Percentiles rank a stretch among this genome's conserved stretches.
phyloP scores from a whole-genome alignment of 2,329 filamentous ascomycete genomes.

The Pseudocercospora eumusae region DNA sequence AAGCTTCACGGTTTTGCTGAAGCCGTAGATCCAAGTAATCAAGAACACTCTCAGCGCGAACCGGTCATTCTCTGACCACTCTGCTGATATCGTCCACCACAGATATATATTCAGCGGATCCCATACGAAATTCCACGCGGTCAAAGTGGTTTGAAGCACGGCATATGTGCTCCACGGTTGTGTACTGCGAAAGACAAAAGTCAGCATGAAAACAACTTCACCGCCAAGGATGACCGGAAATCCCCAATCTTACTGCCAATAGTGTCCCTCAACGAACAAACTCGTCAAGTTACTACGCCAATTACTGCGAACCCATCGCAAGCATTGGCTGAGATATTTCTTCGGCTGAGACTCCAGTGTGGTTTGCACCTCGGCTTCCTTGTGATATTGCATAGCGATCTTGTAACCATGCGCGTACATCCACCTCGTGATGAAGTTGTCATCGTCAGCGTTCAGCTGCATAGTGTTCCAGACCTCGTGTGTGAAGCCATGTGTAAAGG shows the following conservation, averaged over 20 bases:
- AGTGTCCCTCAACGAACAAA: conserved; percentile 76
- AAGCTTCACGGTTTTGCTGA: conserved; percentile 89
- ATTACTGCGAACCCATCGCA: conserved; percentile 94
- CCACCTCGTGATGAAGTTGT: conserved; percentile 98
- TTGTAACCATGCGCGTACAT: conserved; percentile 89
- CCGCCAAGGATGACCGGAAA: conserved; percentile 34
- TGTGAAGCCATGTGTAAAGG: conserved; percentile 85
- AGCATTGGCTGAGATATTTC: conserved; percentile 90
- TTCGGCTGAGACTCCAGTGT: conserved; percentile 78
- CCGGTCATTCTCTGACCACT: conserved; percentile 37
- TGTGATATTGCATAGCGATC: conserved; percentile 92
- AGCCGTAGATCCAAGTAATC: conserved; percentile 70
- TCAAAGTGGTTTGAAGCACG: conserved; percentile 88
- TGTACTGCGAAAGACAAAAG: conserved; percentile 58
- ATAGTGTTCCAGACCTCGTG: conserved; percentile 86
- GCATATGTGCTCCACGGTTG: conserved; percentile 94
- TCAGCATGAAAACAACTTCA: conserved; percentile 19
- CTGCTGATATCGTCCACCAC: conserved; percentile 65
- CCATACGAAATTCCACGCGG: conserved; percentile 77
- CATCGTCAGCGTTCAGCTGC: conserved; percentile 92
- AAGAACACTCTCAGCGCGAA: conserved; percentile 61
- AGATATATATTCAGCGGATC: conserved; percentile 73
- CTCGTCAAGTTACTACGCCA: conserved; percentile 97
- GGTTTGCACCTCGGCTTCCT: conserved; percentile 86
- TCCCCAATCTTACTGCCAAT: conserved; percentile 71